phyloP scores from a whole-genome alignment of 78 protist genomes.

The Dictyostelium purpureum region DNA sequence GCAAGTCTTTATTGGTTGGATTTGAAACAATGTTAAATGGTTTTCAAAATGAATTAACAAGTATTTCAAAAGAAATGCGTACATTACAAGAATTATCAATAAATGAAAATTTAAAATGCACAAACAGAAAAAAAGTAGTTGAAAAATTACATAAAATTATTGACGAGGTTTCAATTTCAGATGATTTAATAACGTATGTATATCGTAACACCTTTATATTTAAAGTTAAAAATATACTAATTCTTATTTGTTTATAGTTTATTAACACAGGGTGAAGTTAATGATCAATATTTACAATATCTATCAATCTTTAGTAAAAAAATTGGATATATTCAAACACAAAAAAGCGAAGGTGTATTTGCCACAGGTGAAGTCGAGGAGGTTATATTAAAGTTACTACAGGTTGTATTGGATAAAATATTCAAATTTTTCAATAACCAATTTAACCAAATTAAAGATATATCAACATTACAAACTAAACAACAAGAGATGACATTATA shows the following conservation, averaged over 20 bases:
- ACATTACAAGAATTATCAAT: slow-evolving; percentile 53
- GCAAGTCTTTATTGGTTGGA: slow-evolving; percentile 14
- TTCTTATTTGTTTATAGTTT: too few relatives aligned
- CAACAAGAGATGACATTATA: slow-evolving; percentile 65
- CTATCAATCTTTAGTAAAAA: slow-evolving; percentile 55
- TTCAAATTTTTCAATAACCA: slow-evolving; percentile 27
- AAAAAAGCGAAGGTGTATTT: slow-evolving; percentile 40
- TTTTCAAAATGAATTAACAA: slow-evolving; percentile 40
- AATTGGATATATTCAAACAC: slow-evolving; percentile 54
- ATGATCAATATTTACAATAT: slow-evolving; percentile 66
- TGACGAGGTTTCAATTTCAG: slow-evolving; percentile 42
- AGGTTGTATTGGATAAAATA: slow-evolving; percentile 42
- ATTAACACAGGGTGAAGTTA: slow-evolving; percentile 44
- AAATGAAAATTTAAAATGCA: background rate
- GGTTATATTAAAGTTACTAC: background rate
- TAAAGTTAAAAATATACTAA: too few relatives aligned
- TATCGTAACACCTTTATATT: too few relatives aligned
- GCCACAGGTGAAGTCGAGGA: slow-evolving; percentile 34
- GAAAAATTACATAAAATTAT: slow-evolving; percentile 34
- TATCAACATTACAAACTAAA: slow-evolving; percentile 8
- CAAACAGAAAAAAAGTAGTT: slow-evolving; percentile 36
- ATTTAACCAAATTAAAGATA: slow-evolving; percentile 23
- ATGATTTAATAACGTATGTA: slow-evolving; percentile 39
- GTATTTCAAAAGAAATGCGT: slow-evolving; percentile 42
- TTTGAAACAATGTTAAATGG: slow-evolving; percentile 42